Percentiles rank a stretch among this genome's conserved stretches.
phyloP scores from a whole-genome alignment of 768 basidiomycete genomes.

The Mycena belliarum region DNA sequence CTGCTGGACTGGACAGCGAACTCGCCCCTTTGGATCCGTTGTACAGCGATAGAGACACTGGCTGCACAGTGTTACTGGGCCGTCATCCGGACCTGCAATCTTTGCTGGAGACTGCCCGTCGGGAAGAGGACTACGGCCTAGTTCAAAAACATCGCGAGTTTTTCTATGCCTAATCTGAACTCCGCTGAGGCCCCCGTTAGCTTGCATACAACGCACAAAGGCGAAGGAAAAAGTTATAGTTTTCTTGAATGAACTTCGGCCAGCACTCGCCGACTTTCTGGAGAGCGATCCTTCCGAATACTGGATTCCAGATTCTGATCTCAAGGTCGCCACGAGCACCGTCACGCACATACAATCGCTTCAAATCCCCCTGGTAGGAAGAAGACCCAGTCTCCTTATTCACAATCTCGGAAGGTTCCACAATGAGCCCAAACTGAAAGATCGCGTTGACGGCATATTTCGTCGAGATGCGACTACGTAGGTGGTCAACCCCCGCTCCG shows the following conservation, averaged over 20 bases:
- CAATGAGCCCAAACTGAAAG: neutral
- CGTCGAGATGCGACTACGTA: neutral
- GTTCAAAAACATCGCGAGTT: neutral
- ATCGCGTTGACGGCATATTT: neutral
- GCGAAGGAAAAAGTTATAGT: neutral
- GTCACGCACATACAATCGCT: constrained; percentile 1
- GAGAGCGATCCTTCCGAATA: neutral
- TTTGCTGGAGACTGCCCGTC: neutral
- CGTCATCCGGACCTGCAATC: no score
- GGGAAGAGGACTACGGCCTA: neutral
- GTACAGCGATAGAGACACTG: neutral
- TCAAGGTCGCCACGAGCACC: neutral
- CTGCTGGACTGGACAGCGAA: neutral
- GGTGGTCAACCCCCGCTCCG: neutral
- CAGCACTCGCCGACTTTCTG: neutral
- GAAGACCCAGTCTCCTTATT: neutral
- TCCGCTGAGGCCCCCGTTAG: neutral
- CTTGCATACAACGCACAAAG: neutral
- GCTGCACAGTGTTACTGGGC: neutral
- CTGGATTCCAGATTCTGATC: neutral
- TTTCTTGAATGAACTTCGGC: neutral
- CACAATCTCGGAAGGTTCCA: neutral
- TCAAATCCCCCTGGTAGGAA: neutral
- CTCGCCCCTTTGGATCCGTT: neutral
- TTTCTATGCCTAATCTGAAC: neutral